phyloP scores from a whole-genome alignment of 768 basidiomycete genomes.

The Suillus brevipes region DNA sequence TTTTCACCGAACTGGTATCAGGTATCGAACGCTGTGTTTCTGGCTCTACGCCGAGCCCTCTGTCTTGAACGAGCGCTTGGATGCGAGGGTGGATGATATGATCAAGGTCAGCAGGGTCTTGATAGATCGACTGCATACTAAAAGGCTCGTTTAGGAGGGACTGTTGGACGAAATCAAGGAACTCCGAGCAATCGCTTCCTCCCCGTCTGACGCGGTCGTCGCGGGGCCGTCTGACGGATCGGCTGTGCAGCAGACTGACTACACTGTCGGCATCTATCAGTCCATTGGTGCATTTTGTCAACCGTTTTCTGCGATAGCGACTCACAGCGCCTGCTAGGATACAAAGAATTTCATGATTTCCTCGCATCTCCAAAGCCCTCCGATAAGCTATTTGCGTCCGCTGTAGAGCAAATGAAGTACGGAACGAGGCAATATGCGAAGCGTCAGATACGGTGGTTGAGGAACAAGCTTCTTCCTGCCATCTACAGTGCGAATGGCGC shows the following conservation, averaged over 20 bases:
- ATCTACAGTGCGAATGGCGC: conserved; percentile 44
- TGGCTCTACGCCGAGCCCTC: conserved; percentile 84
- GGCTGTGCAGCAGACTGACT: conserved; percentile 41
- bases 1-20: conserved; percentile 29
- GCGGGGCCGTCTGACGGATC: not conserved
- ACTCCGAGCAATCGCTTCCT: conserved; percentile 38
- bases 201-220: not conserved
- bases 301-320: not conserved
- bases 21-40: conserved; percentile 83
- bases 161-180: conserved; percentile 76
- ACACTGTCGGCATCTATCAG: conserved; percentile 88
- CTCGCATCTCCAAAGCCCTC: conserved; percentile 46
- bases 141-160: conserved; percentile 53
- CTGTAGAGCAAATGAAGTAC: conserved; percentile 78
- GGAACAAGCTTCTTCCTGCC: conserved; percentile 83
- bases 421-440: conserved; percentile 92
- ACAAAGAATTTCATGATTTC: conserved; percentile 83
- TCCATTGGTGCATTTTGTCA: conserved; percentile 67
- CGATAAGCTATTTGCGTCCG: conserved; percentile 47
- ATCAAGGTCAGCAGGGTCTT: conserved; percentile 53
- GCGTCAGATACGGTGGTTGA: conserved; percentile 89
- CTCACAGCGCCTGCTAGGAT: conserved; percentile 54
- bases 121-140: conserved; percentile 1
- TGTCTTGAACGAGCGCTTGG: conserved; percentile 64
- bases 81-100: conserved; percentile 87